Evolutionary conservation across 2,329 filamentous ascomycete genomes (phyloP), one percentile per base, ranked within the genome.

Genomic region (Malbranchea zuffiana): DNA sequence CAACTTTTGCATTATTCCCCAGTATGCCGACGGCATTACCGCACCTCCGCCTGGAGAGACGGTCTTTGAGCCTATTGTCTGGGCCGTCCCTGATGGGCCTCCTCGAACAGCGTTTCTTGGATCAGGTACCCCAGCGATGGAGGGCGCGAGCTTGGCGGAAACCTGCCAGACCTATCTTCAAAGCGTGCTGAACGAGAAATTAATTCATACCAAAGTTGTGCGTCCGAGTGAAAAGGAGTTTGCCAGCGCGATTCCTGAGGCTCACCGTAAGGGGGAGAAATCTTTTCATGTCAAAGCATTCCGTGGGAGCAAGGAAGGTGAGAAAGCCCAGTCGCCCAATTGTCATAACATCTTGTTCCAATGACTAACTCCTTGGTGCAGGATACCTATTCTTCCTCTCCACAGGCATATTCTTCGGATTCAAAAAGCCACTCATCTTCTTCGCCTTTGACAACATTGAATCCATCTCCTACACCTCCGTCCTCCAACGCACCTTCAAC

Each of bases 401-500:
- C 13, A 68, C 65, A 6, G 75, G 75, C 20, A 72, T 80, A 32
- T 54, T 79, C 26, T 79, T 72, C 50, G 75, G 71, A 26, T 79
- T 77, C 63, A 78, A 78, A 50, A 80, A 79, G 49, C 75, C 75
- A 0, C 60, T 80, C 16, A 54, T 70, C 6, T 78, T 74, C 58
- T 77, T 78, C 50, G 66, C 73, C 6, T 76, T 79, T 42, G 66
- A 69, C 32, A 61, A 63, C 23, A 66, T 80, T 40, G 70, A 72
- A 35, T 70, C 69, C 15, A 68, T 78, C 30, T 74, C 71, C 25
- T 80, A 78, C 57, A 78, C 74, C 3, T 73, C 71, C 26, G 71
- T 79, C 12, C 61, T 80, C 5, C 74, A 77, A 47, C 69, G 75
- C 21, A 79, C 75, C 0, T 80, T 80, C 61, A 79, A 79, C 47